A percentile compares a stretch with the other conserved stretches of the same genome.
phyloP scores from a whole-genome alignment of 345 rosid species.

The Toxicodendron radicans region DNA sequence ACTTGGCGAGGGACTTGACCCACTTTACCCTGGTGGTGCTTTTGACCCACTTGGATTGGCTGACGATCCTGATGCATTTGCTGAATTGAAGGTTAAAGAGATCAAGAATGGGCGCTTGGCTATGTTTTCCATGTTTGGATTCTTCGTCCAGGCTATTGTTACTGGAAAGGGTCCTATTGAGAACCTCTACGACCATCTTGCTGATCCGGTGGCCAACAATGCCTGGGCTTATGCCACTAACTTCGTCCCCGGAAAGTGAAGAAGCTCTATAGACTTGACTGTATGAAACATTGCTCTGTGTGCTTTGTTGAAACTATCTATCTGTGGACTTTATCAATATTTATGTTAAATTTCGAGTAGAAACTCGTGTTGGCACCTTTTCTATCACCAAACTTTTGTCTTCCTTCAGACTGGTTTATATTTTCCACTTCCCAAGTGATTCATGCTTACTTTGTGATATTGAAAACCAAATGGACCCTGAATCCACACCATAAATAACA shows the following conservation, averaged over 20 bases:
- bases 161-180: constrained; percentile 95
- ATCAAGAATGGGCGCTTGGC: constrained; percentile 93
- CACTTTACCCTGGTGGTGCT: constrained; percentile 94
- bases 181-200: constrained; percentile 85
- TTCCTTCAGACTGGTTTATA: neutral
- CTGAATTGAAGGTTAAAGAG: constrained; percentile 96
- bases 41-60: constrained; percentile 91
- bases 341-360: constrained; percentile 5
- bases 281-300: constrained; percentile 18
- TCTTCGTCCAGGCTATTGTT: constrained; percentile 93
- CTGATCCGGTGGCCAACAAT: constrained; percentile 88
- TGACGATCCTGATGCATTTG: constrained; percentile 91
- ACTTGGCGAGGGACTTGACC: constrained; percentile 93
- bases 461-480: too few species aligned
- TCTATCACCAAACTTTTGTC: neutral
- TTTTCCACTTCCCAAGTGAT: neutral
- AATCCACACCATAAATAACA: neutral
- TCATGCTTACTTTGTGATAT: neutral
- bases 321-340: constrained; percentile 5
- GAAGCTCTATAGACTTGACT: neutral
- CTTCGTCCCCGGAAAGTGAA: constrained; percentile 93
- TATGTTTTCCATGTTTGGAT: constrained; percentile 94
- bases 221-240: constrained; percentile 99
- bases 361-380: neutral
- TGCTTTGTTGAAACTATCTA: constrained; percentile 15